Percentiles rank a stretch among this genome's conserved stretches.
These are phyloP conservation scores for Kurtzmaniella cleridarum DNA, from an alignment of 805 yeast species.

Conservation along the genomic window DNA sequence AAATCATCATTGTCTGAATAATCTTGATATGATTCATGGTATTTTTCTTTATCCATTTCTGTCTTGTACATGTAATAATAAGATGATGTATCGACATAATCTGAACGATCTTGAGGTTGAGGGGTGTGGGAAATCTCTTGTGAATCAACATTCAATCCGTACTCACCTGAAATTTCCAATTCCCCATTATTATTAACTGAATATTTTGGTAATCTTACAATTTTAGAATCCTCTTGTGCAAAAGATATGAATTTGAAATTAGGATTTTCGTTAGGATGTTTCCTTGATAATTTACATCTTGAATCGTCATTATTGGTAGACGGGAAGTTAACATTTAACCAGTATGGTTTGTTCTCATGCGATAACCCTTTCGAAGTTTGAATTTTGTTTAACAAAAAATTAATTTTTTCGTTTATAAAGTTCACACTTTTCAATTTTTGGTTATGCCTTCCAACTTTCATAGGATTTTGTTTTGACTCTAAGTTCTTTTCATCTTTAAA, in stretches of 20 bases:
- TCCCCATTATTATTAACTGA: conserved; percentile 2
- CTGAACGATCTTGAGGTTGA: not conserved
- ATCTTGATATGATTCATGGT: conserved; percentile 5
- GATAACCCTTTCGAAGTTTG: not conserved
- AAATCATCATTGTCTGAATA: conserved; percentile 8
- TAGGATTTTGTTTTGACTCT: conserved; percentile 7
- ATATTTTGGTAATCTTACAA: conserved; percentile 5
- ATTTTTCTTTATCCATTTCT: conserved; percentile 1
- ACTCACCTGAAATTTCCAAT: conserved; percentile 3
- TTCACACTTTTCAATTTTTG: conserved; percentile 12
- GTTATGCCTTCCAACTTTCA: conserved; percentile 16
- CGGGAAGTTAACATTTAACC: conserved; percentile 24
- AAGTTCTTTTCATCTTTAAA: conserved; percentile 28
- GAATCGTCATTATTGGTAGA: conserved; percentile 19
- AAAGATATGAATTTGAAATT: conserved; percentile 1
- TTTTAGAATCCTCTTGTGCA: not conserved
- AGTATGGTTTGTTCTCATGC: conserved; percentile 1
- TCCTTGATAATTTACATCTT: conserved; percentile 14
- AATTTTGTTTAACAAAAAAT: conserved; percentile 14
- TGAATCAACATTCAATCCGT: not conserved
- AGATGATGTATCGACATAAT: conserved; percentile 7
- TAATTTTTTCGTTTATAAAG: conserved; percentile 20
- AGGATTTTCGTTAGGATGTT: conserved; percentile 4
- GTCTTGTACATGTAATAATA: conserved; percentile 6
- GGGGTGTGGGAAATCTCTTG: not conserved